These are phyloP conservation scores for Passalora sequoiae DNA, from an alignment of 2,329 filamentous ascomycete genomes.

Conservation along the genomic window DNA sequence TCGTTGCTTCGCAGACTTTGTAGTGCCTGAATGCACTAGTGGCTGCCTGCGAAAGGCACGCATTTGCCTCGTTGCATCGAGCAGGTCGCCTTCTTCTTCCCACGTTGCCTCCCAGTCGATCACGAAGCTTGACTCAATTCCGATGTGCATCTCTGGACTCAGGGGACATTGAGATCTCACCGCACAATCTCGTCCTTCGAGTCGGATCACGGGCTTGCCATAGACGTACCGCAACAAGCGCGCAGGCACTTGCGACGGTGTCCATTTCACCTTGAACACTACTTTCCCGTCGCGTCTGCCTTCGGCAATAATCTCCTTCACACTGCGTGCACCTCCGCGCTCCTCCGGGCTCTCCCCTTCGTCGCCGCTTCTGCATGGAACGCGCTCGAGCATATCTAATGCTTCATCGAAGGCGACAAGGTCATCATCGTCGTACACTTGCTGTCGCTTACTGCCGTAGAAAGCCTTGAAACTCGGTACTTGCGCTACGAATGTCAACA, in stretches of 20 bases:
- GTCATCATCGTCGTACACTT: not conserved
- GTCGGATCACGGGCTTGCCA: not conserved
- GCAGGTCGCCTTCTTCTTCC: not conserved
- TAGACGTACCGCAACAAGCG: not conserved
- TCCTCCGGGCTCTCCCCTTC: not conserved
- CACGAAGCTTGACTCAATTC: not conserved
- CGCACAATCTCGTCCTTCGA: not conserved
- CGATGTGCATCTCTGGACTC: not conserved
- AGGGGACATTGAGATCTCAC: not conserved
- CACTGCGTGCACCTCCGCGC: not conserved
- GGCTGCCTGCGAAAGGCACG: not conserved
- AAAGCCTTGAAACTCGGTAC: not conserved
- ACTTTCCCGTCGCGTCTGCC: not conserved
- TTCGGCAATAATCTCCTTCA: not conserved
- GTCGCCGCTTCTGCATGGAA: not conserved
- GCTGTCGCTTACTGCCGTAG: not conserved
- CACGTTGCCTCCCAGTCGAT: not conserved
- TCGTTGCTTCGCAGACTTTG: not conserved
- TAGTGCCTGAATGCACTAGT: not conserved
- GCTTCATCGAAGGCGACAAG: not conserved
- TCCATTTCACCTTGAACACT: constrained; percentile 1
- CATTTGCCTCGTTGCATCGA: not conserved
- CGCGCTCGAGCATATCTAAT: not conserved
- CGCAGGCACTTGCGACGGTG: not conserved
- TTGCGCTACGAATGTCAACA: no score